A percentile compares a stretch with the other conserved stretches of the same genome.
phyloP scores from a whole-genome alignment of 495 filamentous ascomycete species.

The Podospora didyma region DNA sequence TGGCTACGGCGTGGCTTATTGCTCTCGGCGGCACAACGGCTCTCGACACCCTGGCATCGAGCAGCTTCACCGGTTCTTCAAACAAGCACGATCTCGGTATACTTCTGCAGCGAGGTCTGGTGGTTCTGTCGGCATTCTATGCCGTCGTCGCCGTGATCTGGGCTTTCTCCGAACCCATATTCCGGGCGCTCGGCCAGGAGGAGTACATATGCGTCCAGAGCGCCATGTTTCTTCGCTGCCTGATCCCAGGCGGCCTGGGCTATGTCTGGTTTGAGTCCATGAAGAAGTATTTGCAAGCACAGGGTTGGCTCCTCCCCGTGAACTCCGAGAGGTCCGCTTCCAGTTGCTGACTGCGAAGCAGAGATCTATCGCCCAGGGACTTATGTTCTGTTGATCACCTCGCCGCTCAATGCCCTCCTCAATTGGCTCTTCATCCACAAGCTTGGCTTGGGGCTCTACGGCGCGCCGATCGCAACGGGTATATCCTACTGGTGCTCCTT shows the following conservation, averaged over 20 bases:
- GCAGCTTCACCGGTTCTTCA: slow-evolving; percentile 78
- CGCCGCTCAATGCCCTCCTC: slow-evolving; percentile 69
- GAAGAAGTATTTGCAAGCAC: slow-evolving; percentile 92
- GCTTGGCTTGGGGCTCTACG: slow-evolving; percentile 66
- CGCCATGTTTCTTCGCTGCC: slow-evolving; percentile 67
- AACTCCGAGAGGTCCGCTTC: background rate
- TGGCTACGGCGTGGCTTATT: slow-evolving; percentile 87
- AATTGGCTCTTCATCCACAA: slow-evolving; percentile 80
- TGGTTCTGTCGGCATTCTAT: slow-evolving; percentile 73
- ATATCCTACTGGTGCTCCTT: slow-evolving; percentile 89
- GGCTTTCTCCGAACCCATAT: slow-evolving; percentile 73
- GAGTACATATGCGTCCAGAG: slow-evolving; percentile 72
- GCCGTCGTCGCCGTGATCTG: slow-evolving; percentile 71
- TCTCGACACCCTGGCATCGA: slow-evolving; percentile 81
- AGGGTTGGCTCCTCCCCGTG: slow-evolving; percentile 48
- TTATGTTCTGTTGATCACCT: slow-evolving; percentile 80
- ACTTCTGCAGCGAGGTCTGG: slow-evolving; percentile 73
- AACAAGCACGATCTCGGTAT: slow-evolving; percentile 82
- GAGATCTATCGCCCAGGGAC: slow-evolving; percentile 86
- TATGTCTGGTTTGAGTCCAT: slow-evolving; percentile 89
- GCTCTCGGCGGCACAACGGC: slow-evolving; percentile 90
- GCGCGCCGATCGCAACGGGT: slow-evolving; percentile 78
- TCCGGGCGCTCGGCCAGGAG: slow-evolving; percentile 73
- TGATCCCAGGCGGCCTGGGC: slow-evolving; percentile 82
- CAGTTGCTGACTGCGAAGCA: slow-evolving; percentile 21